These are phyloP conservation scores for Astrothelium subdiscretum DNA, from an alignment of 495 filamentous ascomycete genomes.

Conservation along the genomic window DNA sequence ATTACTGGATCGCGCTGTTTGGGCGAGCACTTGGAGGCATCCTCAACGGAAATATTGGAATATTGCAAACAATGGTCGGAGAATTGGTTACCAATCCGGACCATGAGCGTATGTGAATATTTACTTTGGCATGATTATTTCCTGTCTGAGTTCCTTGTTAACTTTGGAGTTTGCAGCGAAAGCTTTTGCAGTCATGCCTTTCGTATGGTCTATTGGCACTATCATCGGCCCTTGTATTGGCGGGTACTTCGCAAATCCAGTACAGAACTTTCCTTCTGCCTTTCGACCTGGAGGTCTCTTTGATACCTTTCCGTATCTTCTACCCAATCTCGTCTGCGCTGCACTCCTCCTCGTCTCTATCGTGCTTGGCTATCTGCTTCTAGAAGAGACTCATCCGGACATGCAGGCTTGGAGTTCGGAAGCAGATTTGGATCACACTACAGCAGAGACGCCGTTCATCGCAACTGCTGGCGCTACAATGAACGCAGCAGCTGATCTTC, in stretches of 20 bases:
- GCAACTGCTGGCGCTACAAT: slow-evolving; percentile 58
- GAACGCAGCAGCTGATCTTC: slow-evolving; percentile 57
- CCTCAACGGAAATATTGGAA: slow-evolving; percentile 79
- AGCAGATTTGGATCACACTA: slow-evolving; percentile 41
- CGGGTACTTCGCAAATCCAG: slow-evolving; percentile 63
- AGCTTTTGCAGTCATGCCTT: slow-evolving; percentile 77
- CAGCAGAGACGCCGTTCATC: slow-evolving; percentile 58
- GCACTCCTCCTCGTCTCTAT: slow-evolving; percentile 61
- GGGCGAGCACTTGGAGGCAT: slow-evolving; percentile 68
- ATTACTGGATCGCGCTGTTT: slow-evolving; percentile 63
- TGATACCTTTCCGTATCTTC: slow-evolving; percentile 65
- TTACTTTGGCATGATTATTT: not conserved
- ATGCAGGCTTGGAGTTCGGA: slow-evolving; percentile 50
- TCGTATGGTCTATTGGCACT: slow-evolving; percentile 77
- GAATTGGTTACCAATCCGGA: slow-evolving; percentile 67
- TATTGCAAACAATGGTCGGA: slow-evolving; percentile 88
- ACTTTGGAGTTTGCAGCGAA: slow-evolving; percentile 40
- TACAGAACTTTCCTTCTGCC: slow-evolving; percentile 51
- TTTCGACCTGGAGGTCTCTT: slow-evolving; percentile 57
- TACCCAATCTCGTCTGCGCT: slow-evolving; percentile 72
- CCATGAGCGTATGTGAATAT: slow-evolving; percentile 58
- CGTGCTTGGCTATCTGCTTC: slow-evolving; percentile 55
- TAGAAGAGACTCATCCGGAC: slow-evolving; percentile 73
- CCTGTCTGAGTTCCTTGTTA: not conserved
- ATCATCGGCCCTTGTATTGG: slow-evolving; percentile 76